phyloP scores from a whole-genome alignment of 805 yeast species.

The Starmerella etchellsii region DNA sequence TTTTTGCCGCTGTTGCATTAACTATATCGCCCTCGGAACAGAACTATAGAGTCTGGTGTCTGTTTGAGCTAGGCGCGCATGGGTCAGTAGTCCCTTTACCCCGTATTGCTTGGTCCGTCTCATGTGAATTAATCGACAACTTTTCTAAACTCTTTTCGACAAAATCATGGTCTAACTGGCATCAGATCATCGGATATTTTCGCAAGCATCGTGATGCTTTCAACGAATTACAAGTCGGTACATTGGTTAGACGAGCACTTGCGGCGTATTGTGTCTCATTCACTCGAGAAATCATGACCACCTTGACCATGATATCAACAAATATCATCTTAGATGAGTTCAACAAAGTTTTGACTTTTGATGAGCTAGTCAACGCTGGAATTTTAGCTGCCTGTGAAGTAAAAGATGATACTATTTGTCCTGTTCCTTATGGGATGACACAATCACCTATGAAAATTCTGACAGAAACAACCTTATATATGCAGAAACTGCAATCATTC shows the following conservation, averaged over 20 bases:
- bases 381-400: not conserved
- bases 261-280: not conserved
- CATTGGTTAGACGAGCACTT: not conserved
- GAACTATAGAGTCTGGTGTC: not conserved
- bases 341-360: not conserved
- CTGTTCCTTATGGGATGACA: not conserved
- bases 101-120: not conserved
- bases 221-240: not conserved
- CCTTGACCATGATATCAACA: not conserved
- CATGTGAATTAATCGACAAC: slow-evolving; percentile 2
- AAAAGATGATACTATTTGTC: not conserved
- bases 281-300: not conserved
- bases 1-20: slow-evolving; percentile 11
- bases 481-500: not conserved
- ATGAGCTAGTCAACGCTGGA: slow-evolving; percentile 1
- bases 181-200: not conserved
- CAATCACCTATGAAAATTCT: not conserved
- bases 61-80: slow-evolving; percentile 10
- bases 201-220: too few relatives aligned
- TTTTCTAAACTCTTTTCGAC: not conserved
- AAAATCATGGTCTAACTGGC: not conserved
- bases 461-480: not conserved
- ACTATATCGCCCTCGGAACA: not conserved
- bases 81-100: slow-evolving; percentile 2
- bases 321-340: not conserved